Base-by-base conservation (phyloP, 2,329 filamentous ascomycete genomes). In the Clonostachys sp. region DNA sequence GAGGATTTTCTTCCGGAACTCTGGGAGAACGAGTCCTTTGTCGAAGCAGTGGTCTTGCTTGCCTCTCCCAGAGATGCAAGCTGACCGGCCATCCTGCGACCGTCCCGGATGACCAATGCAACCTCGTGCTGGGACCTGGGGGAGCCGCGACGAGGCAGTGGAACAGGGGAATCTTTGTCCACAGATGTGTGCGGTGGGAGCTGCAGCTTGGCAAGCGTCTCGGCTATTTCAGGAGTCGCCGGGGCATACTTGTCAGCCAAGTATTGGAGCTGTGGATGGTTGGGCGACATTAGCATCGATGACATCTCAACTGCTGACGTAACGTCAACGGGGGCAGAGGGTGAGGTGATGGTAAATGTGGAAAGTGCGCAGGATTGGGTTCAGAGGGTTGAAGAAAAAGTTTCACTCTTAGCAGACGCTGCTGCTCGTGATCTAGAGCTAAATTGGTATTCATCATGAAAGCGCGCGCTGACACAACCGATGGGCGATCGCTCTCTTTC, bases 381-480 rank as follows among this genome's bases (percentile, higher is more conserved):
- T 47, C 45, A 47, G 45, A 47, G 24, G 45, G 40, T 47, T 41
- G 20, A 39, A 36, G 30, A 61, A 64, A 64, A 64, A 55, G 63
- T 80, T 67, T 87, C 83, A 73, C 76, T 87, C 85, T 80, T 68
- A 61, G 66, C 64, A 67, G 56, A 56, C 55, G 51, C 49, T 52
- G 76, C 72, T 80, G 76, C 83, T 89, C 78, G 76, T 85, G 86
- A 87, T 89, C 86, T 89, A 89, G 86, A 90, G 86, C 86, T 89
- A 89, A 86, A 63, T 63, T 30, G 50, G 66, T 60, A 59, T 61
- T 69, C 66, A 70, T 70, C 66, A 70, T 63, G 24, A 30, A 30
- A 30, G 24, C 24, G 24, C 24, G 24, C 24, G 24, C 24, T 30
- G 24, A 30, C 24, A 30, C 24, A 3, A 10, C 24, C 24, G 24